Percentiles rank a stretch among this genome's conserved stretches.
Conservation (phyloP, 768 basidiomycete genomes). For the Hemileccinum impolitum region DNA sequence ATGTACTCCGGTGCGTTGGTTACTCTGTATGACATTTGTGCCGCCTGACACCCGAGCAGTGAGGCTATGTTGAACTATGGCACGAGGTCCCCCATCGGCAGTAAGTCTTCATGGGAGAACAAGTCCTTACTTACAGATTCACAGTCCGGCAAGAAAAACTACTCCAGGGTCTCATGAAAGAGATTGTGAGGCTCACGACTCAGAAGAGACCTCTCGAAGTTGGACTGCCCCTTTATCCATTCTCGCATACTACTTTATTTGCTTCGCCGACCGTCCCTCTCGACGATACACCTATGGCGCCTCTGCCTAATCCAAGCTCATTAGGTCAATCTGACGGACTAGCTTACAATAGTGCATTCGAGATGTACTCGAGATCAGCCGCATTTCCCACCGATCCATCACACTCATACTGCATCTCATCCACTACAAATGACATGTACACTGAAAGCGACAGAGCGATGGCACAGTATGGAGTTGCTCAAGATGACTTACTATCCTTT, state of each 20-base stretch:
- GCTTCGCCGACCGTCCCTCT: slow-evolving; percentile 42
- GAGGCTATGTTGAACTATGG: slow-evolving; percentile 86
- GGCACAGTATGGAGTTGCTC: slow-evolving; percentile 7
- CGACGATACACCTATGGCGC: slow-evolving; percentile 27
- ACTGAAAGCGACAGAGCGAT: slow-evolving; percentile 4
- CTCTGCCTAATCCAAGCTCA: slow-evolving; percentile 26
- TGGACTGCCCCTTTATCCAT: slow-evolving; percentile 76
- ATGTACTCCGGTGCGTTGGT: slow-evolving; percentile 61
- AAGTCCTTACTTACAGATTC: slow-evolving; percentile 6
- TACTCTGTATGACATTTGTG: neutral
- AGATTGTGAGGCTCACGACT: slow-evolving; percentile 78
- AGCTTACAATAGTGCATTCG: slow-evolving; percentile 4
- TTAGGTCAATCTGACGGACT: slow-evolving; percentile 6
- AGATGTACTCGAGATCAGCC: slow-evolving; percentile 7
- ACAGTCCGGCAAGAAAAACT: slow-evolving; percentile 80
- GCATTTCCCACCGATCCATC: slow-evolving; percentile 1
- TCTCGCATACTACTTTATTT: slow-evolving; percentile 67
- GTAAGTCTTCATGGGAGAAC: slow-evolving; percentile 42
- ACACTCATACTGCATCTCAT: slow-evolving; percentile 4
- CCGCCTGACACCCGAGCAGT: slow-evolving; percentile 35
- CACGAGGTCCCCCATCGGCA: slow-evolving; percentile 74
- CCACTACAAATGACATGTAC: slow-evolving; percentile 6
- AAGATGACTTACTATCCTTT: slow-evolving; percentile 3
- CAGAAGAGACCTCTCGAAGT: slow-evolving; percentile 80
- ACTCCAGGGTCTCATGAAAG: slow-evolving; percentile 79